A percentile compares a stretch with the other conserved stretches of the same genome.
Evolutionary conservation across 208 protist species (phyloP).

Genomic region (Trypanosoma melophagium): DNA sequence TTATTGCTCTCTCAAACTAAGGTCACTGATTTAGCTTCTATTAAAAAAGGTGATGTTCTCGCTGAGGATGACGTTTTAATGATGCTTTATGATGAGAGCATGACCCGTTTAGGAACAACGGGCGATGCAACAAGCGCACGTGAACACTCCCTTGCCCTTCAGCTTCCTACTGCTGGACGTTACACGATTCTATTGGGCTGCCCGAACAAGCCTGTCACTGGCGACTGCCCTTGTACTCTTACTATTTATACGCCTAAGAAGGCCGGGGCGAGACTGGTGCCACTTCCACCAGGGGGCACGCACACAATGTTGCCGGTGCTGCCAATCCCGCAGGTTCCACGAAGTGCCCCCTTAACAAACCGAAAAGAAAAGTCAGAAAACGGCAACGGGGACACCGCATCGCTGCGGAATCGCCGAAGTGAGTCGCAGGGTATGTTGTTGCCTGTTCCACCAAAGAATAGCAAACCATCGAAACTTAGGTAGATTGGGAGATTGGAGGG

Average conservation of each 20-base stretch:
- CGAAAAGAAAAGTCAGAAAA: constrained; percentile 37
- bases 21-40: no score
- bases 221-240: constrained; percentile 42
- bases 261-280: constrained; percentile 47
- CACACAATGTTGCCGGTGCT: constrained; percentile 44
- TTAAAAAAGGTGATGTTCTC: no score
- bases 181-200: constrained; percentile 60
- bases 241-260: constrained; percentile 64
- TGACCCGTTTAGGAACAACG: constrained; percentile 51
- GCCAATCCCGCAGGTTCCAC: constrained; percentile 53
- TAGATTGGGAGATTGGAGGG: no score
- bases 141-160: no score
- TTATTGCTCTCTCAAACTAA: no score
- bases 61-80: no score
- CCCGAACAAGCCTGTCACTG: constrained; percentile 22
- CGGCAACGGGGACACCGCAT: constrained; percentile 18
- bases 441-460: no score
- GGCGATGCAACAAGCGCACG: no score
- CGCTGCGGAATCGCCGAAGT: constrained; percentile 41
- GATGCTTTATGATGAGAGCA: no score
- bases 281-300: constrained; percentile 52
- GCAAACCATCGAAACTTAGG: no score
- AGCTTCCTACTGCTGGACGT: no score
- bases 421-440: no score
- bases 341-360: constrained; percentile 46